Conservation (phyloP, 2,329 filamentous ascomycete genomes). For the Sclerotinia minor region DNA sequence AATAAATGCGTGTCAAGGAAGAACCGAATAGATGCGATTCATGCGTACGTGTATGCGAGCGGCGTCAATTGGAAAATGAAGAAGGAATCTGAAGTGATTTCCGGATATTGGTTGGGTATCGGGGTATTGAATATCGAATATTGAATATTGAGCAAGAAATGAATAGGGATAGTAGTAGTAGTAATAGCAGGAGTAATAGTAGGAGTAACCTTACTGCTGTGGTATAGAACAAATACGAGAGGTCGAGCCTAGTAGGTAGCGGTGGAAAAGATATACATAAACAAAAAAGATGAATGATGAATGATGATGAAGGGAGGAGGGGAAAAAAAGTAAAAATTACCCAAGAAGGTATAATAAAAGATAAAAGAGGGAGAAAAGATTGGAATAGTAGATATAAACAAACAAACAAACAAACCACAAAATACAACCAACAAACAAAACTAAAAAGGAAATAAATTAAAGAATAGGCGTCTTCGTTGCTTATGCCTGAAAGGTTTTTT, state of each 20-base stretch:
- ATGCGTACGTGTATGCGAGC: neutral
- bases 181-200: neutral
- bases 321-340: neutral
- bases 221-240: neutral
- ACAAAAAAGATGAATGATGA: too few relatives aligned
- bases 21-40: slow-evolving; percentile 6
- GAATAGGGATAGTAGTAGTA: too few relatives aligned
- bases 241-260: neutral
- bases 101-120: neutral
- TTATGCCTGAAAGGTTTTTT: slow-evolving; percentile 23
- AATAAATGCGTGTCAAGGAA: neutral
- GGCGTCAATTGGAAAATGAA: neutral
- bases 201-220: neutral
- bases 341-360: slow-evolving; percentile 14
- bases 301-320: too few relatives aligned
- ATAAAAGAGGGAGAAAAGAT: neutral
- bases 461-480: slow-evolving; percentile 32
- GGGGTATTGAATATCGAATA: neutral
- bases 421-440: too few relatives aligned
- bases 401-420: neutral
- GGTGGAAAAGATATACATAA: neutral
- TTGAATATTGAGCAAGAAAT: neutral
- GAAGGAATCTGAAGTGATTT: neutral
- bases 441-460: slow-evolving; percentile 11
- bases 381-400: neutral